A percentile compares a stretch with the other conserved stretches of the same genome.
phyloP scores from a whole-genome alignment of 768 basidiomycete species.

The Peribolospora kevripleyi region DNA sequence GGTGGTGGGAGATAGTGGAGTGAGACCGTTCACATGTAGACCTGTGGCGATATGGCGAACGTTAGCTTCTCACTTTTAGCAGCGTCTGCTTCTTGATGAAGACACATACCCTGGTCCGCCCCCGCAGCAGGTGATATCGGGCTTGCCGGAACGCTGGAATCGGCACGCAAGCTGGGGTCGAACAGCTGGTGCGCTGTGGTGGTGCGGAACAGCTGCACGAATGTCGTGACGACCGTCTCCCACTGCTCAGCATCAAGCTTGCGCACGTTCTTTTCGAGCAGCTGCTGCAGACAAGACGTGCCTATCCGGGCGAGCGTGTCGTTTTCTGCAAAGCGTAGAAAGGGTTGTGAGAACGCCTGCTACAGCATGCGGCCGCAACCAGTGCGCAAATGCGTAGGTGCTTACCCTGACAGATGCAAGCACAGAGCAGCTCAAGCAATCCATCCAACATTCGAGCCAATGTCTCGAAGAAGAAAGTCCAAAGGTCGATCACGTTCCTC shows the following conservation, averaged over 20 bases:
- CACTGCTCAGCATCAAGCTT: slow-evolving; percentile 65
- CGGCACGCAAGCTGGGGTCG: slow-evolving; percentile 53
- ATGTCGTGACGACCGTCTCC: slow-evolving; percentile 77
- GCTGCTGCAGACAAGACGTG: slow-evolving; percentile 87
- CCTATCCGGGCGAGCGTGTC: slow-evolving; percentile 93
- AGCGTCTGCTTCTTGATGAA: too few relatives aligned
- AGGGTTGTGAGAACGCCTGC: neutral
- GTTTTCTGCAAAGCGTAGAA: slow-evolving; percentile 40
- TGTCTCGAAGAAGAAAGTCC: slow-evolving; percentile 81
- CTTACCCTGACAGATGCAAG: slow-evolving; percentile 95
- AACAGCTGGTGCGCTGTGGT: slow-evolving; percentile 95
- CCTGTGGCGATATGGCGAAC: slow-evolving; percentile 2
- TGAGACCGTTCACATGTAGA: slow-evolving; percentile 16
- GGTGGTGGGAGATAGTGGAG: slow-evolving; percentile 57
- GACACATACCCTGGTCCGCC: too few relatives aligned
- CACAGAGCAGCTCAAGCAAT: slow-evolving; percentile 71
- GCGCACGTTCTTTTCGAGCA: slow-evolving; percentile 71
- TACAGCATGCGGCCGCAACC: neutral
- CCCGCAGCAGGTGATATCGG: neutral
- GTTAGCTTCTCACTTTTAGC: neutral
- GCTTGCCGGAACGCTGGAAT: neutral
- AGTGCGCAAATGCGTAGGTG: neutral
- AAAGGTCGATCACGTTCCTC: slow-evolving; percentile 80
- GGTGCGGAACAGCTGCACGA: slow-evolving; percentile 86
- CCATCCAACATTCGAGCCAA: slow-evolving; percentile 76